Base-by-base conservation (phyloP, 2,329 filamentous ascomycete species). In the Penicillium sp. region DNA sequence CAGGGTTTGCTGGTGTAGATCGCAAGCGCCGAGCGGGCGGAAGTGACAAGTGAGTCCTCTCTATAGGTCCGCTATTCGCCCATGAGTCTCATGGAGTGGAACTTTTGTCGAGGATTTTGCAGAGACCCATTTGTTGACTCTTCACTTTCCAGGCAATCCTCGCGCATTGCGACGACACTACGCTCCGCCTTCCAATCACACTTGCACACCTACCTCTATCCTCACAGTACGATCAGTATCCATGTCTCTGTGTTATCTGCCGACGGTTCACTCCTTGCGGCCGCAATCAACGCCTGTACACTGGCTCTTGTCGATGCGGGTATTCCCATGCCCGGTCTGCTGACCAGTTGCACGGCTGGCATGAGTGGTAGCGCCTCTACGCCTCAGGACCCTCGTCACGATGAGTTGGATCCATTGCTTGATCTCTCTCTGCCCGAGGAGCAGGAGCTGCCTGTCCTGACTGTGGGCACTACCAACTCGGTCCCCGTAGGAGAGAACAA, bases 281-380 rank as follows among this genome's bases (percentile, higher is more conserved):
- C 90, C 0, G 88, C 91, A 39, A 76, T 97, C 58, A 98, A 98
- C 63, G 93, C 93, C 4, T 82, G 87, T 0, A 95, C 91, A 0
- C 81, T 98, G 9, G 93, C 93, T 0, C 81, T 97, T 24, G 85
- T 97, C 53, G 93, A 98, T 66, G 93, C 93, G 0, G 93, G 93
- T 45, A 85, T 98, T 18, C 93, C 93, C 25, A 96, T 97, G 90
- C 83, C 84, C 3, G 89, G 95, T 65, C 94, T 96, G 65, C 80
- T 97, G 3, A 83, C 84, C 24, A 89, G 90, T 5, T 94, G 88
- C 70, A 95, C 90, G 0, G 87, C 89, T 0, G 93, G 90, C 4
- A 87, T 72, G 64, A 72, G 85, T 11, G 69, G 70, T 5, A 69
- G 66, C 46, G 70, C 70, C 11, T 71, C 68, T 26, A 72, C 68